A percentile compares a stretch with the other conserved stretches of the same genome.
These are phyloP conservation scores for Fragaria iinumae DNA, from an alignment of 306 rosid species.

Conservation along the genomic window DNA sequence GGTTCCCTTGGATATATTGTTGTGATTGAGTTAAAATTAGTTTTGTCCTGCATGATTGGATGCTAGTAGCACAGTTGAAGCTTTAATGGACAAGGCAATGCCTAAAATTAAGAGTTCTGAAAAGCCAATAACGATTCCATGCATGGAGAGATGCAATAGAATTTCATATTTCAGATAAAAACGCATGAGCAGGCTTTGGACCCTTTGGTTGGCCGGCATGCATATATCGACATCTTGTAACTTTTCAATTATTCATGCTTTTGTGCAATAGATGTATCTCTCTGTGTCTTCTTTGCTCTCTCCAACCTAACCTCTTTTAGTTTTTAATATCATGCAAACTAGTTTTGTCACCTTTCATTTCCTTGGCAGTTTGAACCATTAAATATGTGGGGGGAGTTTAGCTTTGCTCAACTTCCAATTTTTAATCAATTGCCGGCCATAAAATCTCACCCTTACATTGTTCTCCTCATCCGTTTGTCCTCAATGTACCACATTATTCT, in stretches of 20 bases:
- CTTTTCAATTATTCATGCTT: neutral
- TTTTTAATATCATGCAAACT: neutral
- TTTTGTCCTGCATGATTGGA: neutral
- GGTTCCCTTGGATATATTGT: neutral
- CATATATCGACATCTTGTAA: neutral
- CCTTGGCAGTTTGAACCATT: neutral
- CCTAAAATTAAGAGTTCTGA: neutral
- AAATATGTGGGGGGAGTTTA: conserved; percentile 13
- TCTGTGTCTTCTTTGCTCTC: neutral
- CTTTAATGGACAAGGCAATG: neutral
- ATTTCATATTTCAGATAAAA: conserved; percentile 8
- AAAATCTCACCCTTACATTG: conserved; percentile 20
- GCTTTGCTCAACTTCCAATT: conserved; percentile 27
- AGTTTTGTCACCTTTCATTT: conserved; percentile 1
- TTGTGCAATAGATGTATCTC: neutral
- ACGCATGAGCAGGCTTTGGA: conserved; percentile 6
- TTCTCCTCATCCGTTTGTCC: conserved; percentile 41
- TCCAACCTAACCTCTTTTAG: neutral
- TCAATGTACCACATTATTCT: conserved; percentile 34
- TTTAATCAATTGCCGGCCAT: conserved; percentile 49
- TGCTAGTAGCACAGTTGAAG: neutral
- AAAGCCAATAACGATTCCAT: neutral
- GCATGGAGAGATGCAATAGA: neutral
- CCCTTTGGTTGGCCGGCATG: conserved; percentile 21
- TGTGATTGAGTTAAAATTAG: neutral